A percentile compares a stretch with the other conserved stretches of the same genome.
phyloP scores from a whole-genome alignment of 140 eudicot genomes.

The Bidens hawaiensis region DNA sequence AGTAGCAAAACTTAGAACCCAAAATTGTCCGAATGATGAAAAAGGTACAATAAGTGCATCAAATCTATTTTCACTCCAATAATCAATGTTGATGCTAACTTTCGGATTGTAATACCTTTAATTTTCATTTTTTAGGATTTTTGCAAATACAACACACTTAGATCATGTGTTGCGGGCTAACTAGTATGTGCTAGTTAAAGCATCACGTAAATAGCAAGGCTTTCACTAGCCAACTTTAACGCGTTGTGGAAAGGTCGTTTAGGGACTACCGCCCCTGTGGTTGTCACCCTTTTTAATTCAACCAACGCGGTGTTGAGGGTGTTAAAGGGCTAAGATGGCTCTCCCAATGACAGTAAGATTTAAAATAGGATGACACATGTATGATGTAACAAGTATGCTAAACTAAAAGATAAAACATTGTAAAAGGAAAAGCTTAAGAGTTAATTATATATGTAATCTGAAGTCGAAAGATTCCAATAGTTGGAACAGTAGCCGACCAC shows the following conservation, averaged over 20 bases:
- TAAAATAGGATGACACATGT: background rate
- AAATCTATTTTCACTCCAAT: background rate
- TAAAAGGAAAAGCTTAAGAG: background rate
- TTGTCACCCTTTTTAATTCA: too few relatives aligned
- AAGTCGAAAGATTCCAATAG: background rate
- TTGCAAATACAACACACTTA: background rate
- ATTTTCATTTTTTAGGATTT: background rate
- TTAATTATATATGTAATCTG: background rate
- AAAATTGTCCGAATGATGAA: background rate
- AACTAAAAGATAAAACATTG: too few relatives aligned
- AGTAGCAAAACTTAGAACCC: background rate
- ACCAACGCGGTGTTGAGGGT: too few relatives aligned
- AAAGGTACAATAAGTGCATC: background rate
- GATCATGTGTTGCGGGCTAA: too few relatives aligned
- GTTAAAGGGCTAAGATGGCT: too few relatives aligned
- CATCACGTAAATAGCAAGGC: too few relatives aligned
- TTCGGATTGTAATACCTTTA: background rate
- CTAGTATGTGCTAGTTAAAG: too few relatives aligned
- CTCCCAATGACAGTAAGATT: too few relatives aligned
- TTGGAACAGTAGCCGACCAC: conserved; percentile 12
- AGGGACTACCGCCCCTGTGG: too few relatives aligned
- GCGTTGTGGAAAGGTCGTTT: too few relatives aligned
- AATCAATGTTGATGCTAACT: background rate
- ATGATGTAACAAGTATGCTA: background rate
- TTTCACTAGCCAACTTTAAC: too few relatives aligned